Conservation (phyloP, 225 moss, liverwort and hornwort genomes). For the Lunularia cruciata region DNA sequence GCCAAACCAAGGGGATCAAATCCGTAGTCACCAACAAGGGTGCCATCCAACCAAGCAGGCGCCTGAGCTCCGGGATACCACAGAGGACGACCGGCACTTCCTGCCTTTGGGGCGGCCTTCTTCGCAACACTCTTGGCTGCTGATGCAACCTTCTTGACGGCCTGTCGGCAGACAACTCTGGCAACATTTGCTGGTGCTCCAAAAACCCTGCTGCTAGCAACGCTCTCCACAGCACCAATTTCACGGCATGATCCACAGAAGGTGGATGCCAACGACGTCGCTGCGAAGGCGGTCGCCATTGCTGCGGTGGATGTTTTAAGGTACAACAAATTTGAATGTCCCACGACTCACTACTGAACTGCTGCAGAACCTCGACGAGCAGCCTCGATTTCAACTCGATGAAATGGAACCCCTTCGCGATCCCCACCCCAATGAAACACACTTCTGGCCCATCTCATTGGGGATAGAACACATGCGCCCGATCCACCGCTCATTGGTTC, state of each 20-base stretch:
- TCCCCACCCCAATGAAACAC: conserved; percentile 39
- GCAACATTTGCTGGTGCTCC: conserved; percentile 53
- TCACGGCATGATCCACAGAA: conserved; percentile 46
- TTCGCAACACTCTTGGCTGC: conserved; percentile 23
- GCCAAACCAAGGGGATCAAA: conserved; percentile 82
- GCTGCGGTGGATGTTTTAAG: conserved; percentile 1
- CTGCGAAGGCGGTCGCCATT: conserved; percentile 28
- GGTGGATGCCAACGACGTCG: conserved; percentile 41
- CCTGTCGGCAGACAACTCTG: conserved; percentile 47
- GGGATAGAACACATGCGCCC: conserved; percentile 40
- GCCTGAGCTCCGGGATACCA: conserved; percentile 96
- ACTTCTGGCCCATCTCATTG: conserved; percentile 30
- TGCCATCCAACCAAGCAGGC: conserved; percentile 85
- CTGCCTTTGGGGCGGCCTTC: conserved; percentile 37
- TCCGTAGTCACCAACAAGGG: conserved; percentile 82
- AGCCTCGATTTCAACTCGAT: conserved; percentile 37
- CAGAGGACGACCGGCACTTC: conserved; percentile 55
- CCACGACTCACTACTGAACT: background rate
- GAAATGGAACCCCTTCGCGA: background rate
- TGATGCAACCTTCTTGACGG: conserved; percentile 40
- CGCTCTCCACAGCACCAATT: conserved; percentile 39
- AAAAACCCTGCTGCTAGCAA: conserved; percentile 38
- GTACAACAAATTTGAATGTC: background rate
- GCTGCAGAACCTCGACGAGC: background rate
- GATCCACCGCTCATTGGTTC: conserved; percentile 41